phyloP scores from a whole-genome alignment of 345 rosid genomes.

The Trapa bicornis region DNA sequence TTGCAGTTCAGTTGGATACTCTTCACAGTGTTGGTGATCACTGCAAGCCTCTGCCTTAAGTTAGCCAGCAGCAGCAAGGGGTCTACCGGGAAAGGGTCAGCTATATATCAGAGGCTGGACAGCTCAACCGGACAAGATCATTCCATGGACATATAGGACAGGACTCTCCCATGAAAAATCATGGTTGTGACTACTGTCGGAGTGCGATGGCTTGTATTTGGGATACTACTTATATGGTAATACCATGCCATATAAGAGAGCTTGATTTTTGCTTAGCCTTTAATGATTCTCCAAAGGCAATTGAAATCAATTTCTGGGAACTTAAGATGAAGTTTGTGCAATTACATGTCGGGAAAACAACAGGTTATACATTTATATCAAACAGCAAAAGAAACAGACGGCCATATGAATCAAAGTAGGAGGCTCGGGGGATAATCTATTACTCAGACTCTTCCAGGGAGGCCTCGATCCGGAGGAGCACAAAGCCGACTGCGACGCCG shows the following conservation, averaged over 20 bases:
- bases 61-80: slow-evolving; percentile 27
- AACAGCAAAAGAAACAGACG: slow-evolving; percentile 1
- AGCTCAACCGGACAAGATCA: slow-evolving; percentile 3
- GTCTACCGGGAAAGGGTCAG: slow-evolving; percentile 11
- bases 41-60: slow-evolving; percentile 44
- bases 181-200: no score
- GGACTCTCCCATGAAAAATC: no score
- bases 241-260: no score
- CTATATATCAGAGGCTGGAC: slow-evolving; percentile 24
- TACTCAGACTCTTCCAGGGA: slow-evolving; percentile 13
- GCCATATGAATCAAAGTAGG: neutral
- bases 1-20: slow-evolving; percentile 92
- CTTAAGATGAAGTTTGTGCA: neutral
- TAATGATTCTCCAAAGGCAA: neutral
- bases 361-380: neutral
- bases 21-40: slow-evolving; percentile 40
- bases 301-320: neutral
- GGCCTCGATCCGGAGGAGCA: slow-evolving; percentile 15
- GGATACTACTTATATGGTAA: no score
- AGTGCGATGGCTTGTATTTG: no score
- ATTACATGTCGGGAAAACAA: neutral
- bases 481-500: slow-evolving; percentile 20
- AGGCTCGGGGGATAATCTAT: neutral
- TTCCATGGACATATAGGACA: slow-evolving; percentile 8
- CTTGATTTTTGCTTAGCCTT: neutral